Evolutionary conservation across 1,284 basidiomycete genomes (phyloP), one percentile per base, ranked within the genome.

Genomic region (Ustilago esculenta): DNA sequence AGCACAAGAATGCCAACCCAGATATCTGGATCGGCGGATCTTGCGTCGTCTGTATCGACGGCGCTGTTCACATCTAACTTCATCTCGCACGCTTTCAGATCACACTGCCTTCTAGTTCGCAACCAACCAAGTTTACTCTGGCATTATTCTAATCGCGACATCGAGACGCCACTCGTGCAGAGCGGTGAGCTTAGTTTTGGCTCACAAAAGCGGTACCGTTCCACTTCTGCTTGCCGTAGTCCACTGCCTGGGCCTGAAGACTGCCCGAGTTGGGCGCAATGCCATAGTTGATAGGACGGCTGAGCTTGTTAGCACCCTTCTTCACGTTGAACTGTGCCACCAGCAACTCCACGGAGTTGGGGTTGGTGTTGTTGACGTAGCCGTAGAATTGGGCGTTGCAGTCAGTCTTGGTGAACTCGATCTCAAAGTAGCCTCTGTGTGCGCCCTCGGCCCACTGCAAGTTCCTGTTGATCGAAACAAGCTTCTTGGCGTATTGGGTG

Each of bases 361-460:
- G 80, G 51, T 79, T 68, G 84, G 85, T 85, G 59, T 86, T 84
- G 79, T 88, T 85, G 20, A 81, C 77, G 85, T 89, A 87, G 5
- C 86, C 87, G 64, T 86, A 88, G 81, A 86, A 89, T 35, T 87
- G 85, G 20, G 87, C 87, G 42, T 84, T 86, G 49, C 86, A 76
- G 32, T 75, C 54, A 20, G 49, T 43, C 45, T 58, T 56, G 18
- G 24, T 52, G 49, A 66, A 51, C 33, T 61, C 59, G 17, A 75
- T 57, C 65, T 75, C 63, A 55, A 81, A 88, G 83, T 89, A 89
- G 2, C 88, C 88, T 27, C 88, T 82, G 79, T 84, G 87, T 6
- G 85, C 86, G 9, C 86, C 88, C 75, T 89, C 88, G 58, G 87
- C 88, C 86, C 86, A 89, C 75, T 88, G 87, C 40, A 89, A 77